These are phyloP conservation scores for Pyrus hybrid DNA, from an alignment of 331 rosid species.

Conservation along the genomic window DNA sequence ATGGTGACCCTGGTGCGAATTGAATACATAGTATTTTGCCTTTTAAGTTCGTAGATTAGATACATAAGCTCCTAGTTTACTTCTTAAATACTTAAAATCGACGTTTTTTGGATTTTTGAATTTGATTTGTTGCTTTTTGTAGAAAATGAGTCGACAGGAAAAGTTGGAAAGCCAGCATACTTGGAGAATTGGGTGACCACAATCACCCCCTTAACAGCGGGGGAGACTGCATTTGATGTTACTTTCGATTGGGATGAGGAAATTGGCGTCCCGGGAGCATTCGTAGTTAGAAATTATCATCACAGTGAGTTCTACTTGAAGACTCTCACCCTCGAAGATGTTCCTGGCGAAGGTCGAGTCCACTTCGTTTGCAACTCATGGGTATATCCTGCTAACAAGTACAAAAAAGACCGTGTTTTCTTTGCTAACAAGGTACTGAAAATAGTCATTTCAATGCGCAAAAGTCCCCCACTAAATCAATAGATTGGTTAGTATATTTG, in stretches of 20 bases:
- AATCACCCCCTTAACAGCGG: conserved; percentile 16
- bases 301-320: conserved; percentile 36
- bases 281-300: conserved; percentile 18
- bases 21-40: neutral
- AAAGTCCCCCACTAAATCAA: neutral
- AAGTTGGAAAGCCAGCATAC: conserved; percentile 23
- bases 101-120: neutral
- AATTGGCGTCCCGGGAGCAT: conserved; percentile 44
- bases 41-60: neutral
- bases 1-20: conserved; percentile 26
- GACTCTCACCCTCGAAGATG: conserved; percentile 32
- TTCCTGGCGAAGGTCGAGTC: conserved; percentile 40
- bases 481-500: neutral
- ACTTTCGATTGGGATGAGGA: conserved; percentile 27
- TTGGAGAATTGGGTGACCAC: conserved; percentile 19
- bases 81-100: neutral
- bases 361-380: conserved; percentile 50
- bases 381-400: conserved; percentile 26
- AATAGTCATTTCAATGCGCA: neutral
- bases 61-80: neutral
- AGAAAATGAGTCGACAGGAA: conserved; percentile 18
- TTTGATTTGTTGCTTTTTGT: neutral
- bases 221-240: conserved; percentile 16
- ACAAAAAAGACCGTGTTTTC: conserved; percentile 34
- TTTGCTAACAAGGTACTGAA: conserved; percentile 32